Evolutionary conservation across 495 filamentous ascomycete species (phyloP), one percentile per base, ranked within the genome.

Genomic region (Aspergillus sclerotiicarbonarius): DNA sequence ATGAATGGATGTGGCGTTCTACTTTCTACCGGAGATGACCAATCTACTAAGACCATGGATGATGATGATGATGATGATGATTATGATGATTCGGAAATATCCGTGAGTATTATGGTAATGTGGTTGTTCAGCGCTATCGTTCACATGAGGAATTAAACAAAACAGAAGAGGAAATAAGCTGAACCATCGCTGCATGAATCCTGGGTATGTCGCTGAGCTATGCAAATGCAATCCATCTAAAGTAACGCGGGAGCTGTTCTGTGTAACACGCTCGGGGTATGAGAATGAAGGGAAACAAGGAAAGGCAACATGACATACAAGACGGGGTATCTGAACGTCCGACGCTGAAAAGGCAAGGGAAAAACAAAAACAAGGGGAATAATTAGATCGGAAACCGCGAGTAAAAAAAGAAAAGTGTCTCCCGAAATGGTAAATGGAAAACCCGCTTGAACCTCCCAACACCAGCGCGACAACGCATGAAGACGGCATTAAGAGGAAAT

Each of bases 251-350:
- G 61, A 63, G 57, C 54, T 57, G 55, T 58, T 55, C 53, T 56
- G 61, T 63, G 58, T 53, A 50, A 59, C 60, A 62, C 6, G 56
- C 64, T 63, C 60, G 60, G 64, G 64, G 61, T 63, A 63, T 67
- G 58, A 32, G 30, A 47, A 48, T 33, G 35, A 43, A 21, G 37
- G 51, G 43, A 54, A 53, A 39, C 53, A 43, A 33, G 21, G 35
- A 32, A 46, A 44, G 33, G 46, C 4, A 45, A 20, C 19, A 57
- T 43, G 7, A 33, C 45, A n/a, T 59, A 67, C 61, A 67, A 30
- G 64, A 67, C 54, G 21, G 64, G 64, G 64, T 67, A 67, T 67
- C 64, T 49, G 57, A 64, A 59, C 56, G 55, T 60, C 47, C 47
- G 47, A 50, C 47, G 29, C 19, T 30, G 33, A 37, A 39, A 30